Evolutionary conservation across 306 rosid genomes (phyloP).

Genomic region (Trichosanthes cucumerina): DNA sequence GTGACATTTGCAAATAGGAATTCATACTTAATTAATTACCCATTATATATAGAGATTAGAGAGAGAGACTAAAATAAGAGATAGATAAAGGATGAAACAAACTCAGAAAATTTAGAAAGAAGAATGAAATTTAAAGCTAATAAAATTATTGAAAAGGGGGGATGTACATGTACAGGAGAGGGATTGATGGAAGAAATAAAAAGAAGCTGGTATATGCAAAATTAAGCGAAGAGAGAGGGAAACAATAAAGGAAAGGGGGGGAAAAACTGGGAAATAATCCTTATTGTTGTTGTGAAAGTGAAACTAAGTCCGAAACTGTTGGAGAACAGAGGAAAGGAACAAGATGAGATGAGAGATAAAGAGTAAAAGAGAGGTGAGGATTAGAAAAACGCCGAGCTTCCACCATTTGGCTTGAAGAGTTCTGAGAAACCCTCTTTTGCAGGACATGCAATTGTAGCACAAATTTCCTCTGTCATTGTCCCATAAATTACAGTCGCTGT

Average conservation of each 20-base stretch:
- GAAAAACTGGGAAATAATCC: background rate
- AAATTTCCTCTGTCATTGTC: constrained; percentile 2
- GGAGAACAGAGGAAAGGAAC: constrained; percentile 13
- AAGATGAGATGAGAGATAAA: constrained; percentile 17
- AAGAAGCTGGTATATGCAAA: background rate
- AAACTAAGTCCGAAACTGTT: background rate
- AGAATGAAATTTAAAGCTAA: background rate
- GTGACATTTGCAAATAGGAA: too few species aligned
- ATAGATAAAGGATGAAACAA: too few species aligned
- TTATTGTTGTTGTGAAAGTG: background rate
- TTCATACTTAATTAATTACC: too few species aligned
- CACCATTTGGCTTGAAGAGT: constrained; percentile 18
- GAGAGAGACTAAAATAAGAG: too few species aligned
- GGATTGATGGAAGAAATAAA: background rate
- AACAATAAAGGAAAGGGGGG: background rate
- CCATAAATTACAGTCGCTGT: constrained; percentile 19
- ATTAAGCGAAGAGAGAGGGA: background rate
- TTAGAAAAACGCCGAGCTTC: constrained; percentile 20
- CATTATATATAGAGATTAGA: too few species aligned
- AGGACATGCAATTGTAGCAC: constrained; percentile 22
- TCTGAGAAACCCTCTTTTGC: constrained; percentile 15
- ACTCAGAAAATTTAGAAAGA: background rate
- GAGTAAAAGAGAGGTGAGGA: constrained; percentile 9
- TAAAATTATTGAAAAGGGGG: background rate
- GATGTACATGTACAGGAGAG: background rate